Percentiles rank a stretch among this genome's conserved stretches.
These are phyloP conservation scores for Sporodiniella umbellata DNA, from an alignment of 371 early-diverging fungal species.

Conservation along the genomic window DNA sequence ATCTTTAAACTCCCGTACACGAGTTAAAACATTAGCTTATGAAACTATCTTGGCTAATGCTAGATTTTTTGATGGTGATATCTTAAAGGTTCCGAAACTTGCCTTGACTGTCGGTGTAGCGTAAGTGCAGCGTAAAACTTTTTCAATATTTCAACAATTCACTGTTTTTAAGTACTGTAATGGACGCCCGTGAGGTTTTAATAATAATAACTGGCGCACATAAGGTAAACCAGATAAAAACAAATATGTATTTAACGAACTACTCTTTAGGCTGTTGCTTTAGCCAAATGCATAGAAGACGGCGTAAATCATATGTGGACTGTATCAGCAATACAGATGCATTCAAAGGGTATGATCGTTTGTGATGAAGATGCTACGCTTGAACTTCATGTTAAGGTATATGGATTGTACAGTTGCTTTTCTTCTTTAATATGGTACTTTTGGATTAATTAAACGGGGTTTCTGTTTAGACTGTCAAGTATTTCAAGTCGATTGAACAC, in stretches of 20 bases:
- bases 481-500: slow-evolving; percentile 88
- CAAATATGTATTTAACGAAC: not conserved
- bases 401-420: too few species aligned
- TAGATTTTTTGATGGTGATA: slow-evolving; percentile 82
- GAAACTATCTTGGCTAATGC: slow-evolving; percentile 87
- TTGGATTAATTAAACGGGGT: too few species aligned
- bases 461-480: slow-evolving; percentile 67
- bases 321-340: slow-evolving; percentile 81
- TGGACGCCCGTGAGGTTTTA: slow-evolving; percentile 84
- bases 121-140: slow-evolving; percentile 30
- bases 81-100: slow-evolving; percentile 83
- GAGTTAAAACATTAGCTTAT: slow-evolving; percentile 85
- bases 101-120: slow-evolving; percentile 86
- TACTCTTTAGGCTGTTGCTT: slow-evolving; percentile 56
- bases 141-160: not conserved
- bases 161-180: slow-evolving; percentile 59
- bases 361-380: slow-evolving; percentile 88
- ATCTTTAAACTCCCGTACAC: slow-evolving; percentile 74
- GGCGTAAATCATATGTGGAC: slow-evolving; percentile 90
- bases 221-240: slow-evolving; percentile 40
- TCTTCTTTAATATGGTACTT: too few species aligned
- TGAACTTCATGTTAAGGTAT: slow-evolving; percentile 77
- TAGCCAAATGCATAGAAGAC: slow-evolving; percentile 84
- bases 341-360: slow-evolving; percentile 78
- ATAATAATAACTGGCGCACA: slow-evolving; percentile 84